phyloP scores from a whole-genome alignment of 805 yeast genomes.

The Sungouiella blattae region DNA sequence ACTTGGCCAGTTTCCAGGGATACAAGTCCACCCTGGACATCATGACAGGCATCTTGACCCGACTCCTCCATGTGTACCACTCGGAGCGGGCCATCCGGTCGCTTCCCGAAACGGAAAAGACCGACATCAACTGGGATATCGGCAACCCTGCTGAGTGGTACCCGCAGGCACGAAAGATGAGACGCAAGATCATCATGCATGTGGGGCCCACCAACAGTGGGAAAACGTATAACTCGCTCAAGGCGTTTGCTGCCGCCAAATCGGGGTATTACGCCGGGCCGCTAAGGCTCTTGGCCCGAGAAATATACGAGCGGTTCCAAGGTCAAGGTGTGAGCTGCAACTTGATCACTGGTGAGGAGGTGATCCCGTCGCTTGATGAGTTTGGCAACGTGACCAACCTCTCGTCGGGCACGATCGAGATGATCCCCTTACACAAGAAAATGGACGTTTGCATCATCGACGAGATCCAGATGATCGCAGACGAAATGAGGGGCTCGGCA shows the following conservation, averaged over 20 bases:
- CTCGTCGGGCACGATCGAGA: constrained; percentile 89
- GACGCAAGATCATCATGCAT: constrained; percentile 81
- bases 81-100: constrained; percentile 4
- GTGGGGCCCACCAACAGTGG: constrained; percentile 98
- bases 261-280: constrained; percentile 96
- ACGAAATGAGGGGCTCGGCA: constrained; percentile 77
- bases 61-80: constrained; percentile 23
- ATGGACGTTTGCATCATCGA: constrained; percentile 90
- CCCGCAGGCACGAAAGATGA: constrained; percentile 78
- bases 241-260: constrained; percentile 58
- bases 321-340: constrained; percentile 68
- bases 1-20: constrained; percentile 1
- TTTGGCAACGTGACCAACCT: constrained; percentile 71
- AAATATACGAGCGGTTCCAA: constrained; percentile 79
- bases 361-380: constrained; percentile 64
- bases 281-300: constrained; percentile 82
- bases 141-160: constrained; percentile 56
- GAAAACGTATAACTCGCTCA: constrained; percentile 80
- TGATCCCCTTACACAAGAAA: constrained; percentile 66
- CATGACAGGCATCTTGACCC: constrained; percentile 18
- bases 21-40: constrained; percentile 15
- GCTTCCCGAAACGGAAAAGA: background rate
- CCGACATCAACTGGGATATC: constrained; percentile 11
- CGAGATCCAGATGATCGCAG: constrained; percentile 94
- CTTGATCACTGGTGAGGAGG: constrained; percentile 93